Evolutionary conservation across 345 rosid genomes (phyloP), one percentile per base, ranked within the genome.

Genomic region (Jatropha curcas): DNA sequence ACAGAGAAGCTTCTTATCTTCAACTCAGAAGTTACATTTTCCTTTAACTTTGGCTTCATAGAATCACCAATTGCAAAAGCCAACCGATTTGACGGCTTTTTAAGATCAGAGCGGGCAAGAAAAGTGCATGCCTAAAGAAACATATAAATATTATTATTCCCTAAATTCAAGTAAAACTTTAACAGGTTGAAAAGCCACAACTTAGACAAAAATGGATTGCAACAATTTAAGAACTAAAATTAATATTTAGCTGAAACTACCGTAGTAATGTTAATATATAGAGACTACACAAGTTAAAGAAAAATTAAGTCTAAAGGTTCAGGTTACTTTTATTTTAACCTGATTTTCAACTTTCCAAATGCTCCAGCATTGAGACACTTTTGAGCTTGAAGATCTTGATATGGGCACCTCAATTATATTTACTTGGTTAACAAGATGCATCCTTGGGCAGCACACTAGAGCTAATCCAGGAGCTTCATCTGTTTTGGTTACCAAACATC

Each of bases 261-360:
- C 33, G 37, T 55, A 51, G 31, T n/a, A 60, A 24, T 34, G 11
- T 22, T n/a, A 14, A 33, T 37, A 67, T 24, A 52, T 16, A 71
- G 30, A 61, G 71, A 22, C 13, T 41, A 68, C 14, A 34, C 22
- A 24, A 37, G 30, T 4, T 39, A 56, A 37, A 50, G 43, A 30
- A 8, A 53, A 64, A 33, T 61, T 33, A 25, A 68, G 67, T 67
- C 52, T 56, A 80, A 24, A 28, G 50, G 43, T 77, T 34, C 35
- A 53, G 22, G 25, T n/a, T 60, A 52, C 57, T 57, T 63, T 45
- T 46, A 72, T 56, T 43, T 72, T n/a, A 78, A 95, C 99, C 99
- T 92, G 99, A 86, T 95, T 95, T 78, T 89, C 96, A 78, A 95
- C 92, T 84, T 87, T 95, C 99, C 99, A 95, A 78, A 95, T 81